These are phyloP conservation scores for Coniferiporia weirii DNA, from an alignment of 1,284 basidiomycete genomes.

Conservation along the genomic window DNA sequence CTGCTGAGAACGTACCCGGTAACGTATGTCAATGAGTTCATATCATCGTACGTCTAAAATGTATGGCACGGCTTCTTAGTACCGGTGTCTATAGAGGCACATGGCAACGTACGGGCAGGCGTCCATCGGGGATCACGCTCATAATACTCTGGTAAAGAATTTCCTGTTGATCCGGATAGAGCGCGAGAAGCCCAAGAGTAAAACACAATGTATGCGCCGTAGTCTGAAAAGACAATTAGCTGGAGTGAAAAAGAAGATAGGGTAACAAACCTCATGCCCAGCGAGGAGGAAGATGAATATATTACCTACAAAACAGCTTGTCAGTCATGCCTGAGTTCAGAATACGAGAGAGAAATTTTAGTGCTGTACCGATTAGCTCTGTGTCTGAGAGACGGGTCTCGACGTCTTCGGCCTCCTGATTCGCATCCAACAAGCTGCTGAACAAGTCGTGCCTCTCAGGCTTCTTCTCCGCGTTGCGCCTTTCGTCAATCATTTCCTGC, in stretches of 20 bases:
- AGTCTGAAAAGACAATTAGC: slow-evolving; percentile 9
- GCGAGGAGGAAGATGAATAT: slow-evolving; percentile 21
- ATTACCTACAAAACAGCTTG: no score
- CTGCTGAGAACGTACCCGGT: slow-evolving; percentile 9
- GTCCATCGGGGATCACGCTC: slow-evolving; percentile 30
- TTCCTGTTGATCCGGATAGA: slow-evolving; percentile 40
- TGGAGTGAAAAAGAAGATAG: no score
- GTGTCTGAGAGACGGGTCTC: slow-evolving; percentile 9
- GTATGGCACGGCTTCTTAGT: not conserved
- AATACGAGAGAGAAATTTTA: not conserved
- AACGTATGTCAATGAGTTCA: slow-evolving; percentile 14
- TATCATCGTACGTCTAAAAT: slow-evolving; percentile 17
- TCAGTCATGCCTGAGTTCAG: no score
- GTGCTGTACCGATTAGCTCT: slow-evolving; percentile 17
- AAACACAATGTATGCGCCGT: slow-evolving; percentile 41
- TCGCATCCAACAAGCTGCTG: slow-evolving; percentile 17
- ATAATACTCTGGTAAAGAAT: slow-evolving; percentile 37
- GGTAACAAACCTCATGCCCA: slow-evolving; percentile 22
- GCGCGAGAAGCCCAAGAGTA: slow-evolving; percentile 36
- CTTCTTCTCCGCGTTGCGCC: slow-evolving; percentile 12
- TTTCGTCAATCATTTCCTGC: slow-evolving; percentile 20
- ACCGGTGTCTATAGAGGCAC: not conserved
- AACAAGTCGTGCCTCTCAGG: slow-evolving; percentile 18
- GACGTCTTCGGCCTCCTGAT: slow-evolving; percentile 11
- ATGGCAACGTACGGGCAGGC: slow-evolving; percentile 18